Base-by-base conservation (phyloP, 1,284 basidiomycete species). In the Chalciporus piperatoides region DNA sequence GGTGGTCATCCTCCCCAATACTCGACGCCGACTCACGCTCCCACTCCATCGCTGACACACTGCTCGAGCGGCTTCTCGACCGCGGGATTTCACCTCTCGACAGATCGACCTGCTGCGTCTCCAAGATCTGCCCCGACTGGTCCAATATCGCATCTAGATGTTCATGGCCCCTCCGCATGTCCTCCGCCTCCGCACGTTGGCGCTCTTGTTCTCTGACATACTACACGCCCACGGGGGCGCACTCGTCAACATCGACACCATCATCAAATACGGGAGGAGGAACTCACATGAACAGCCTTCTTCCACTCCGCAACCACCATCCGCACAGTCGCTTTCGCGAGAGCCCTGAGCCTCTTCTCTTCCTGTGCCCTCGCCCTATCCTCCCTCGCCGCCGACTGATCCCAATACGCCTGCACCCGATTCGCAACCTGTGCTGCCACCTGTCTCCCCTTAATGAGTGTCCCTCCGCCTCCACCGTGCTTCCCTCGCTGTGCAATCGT, bases 131-230 rank as follows among this genome's bases (percentile, higher is more conserved):
- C 0, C 90, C 90, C 37, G 92, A 96, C 61, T 96, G 87, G 67
- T 93, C 82, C 33, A 98, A 74, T 57, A 98, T 92, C 3, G 86
- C 90, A 65, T 94, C 90, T 23, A 98, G 77, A 70, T 97, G 94
- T 58, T 88, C 84, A 54, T 89, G 88, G 0, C 87, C 87, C 10
- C 79, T 69, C 17, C 81, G 75, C 55, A 82, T 80, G 57, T 85
- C 80, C 62, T 90, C 86, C 14, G 72, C 79, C 45, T 77, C 65
- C 4, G 48, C 53, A 5, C 56, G 56, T 15, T 56, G 53, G 21
- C 65, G 52, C 39, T 59, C 60, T 37, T 67, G 62, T 28, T 70
- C 67, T 8, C 65, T 62, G 4, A 67, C 53, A 41, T 65, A 63
- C 64, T 65, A 24, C 30, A 8, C 19, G 42, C 21, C 0, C 6